These are phyloP conservation scores for Syzygium aromaticum DNA, from an alignment of 345 rosid species.

Conservation along the genomic window DNA sequence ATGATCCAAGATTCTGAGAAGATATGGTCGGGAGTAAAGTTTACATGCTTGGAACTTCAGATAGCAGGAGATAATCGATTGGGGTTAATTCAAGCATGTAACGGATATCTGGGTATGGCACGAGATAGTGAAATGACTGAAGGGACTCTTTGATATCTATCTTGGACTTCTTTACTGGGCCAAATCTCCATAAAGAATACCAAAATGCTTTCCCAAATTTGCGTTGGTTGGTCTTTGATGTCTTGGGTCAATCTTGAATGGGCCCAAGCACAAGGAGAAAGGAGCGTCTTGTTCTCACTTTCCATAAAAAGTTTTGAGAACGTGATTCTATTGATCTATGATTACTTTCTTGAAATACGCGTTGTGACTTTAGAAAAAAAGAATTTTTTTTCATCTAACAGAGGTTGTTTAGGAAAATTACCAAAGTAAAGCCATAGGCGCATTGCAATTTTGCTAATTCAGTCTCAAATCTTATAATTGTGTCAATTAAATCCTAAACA, in stretches of 20 bases:
- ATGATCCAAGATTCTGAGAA: background rate
- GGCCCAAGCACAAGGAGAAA: background rate
- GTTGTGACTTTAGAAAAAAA: too few relatives aligned
- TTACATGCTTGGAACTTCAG: background rate
- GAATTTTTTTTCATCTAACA: background rate
- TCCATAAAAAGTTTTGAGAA: background rate
- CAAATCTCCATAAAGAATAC: background rate
- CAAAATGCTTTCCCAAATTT: background rate
- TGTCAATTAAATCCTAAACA: too few relatives aligned
- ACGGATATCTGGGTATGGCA: background rate
- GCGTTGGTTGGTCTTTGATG: background rate
- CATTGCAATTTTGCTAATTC: too few relatives aligned
- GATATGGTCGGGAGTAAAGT: background rate
- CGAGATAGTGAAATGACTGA: background rate
- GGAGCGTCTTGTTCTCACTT: background rate
- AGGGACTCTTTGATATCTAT: background rate
- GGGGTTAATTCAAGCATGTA: background rate
- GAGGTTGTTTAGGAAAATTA: too few relatives aligned
- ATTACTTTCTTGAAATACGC: background rate
- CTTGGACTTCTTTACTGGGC: background rate
- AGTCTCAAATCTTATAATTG: accelerated
- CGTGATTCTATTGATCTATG: background rate
- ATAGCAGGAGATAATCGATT: background rate
- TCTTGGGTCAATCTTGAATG: background rate
- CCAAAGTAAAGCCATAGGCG: background rate